Evolutionary conservation across 2,329 filamentous ascomycete species (phyloP), one percentile per base, ranked within the genome.

Genomic region (Colletotrichum horii): DNA sequence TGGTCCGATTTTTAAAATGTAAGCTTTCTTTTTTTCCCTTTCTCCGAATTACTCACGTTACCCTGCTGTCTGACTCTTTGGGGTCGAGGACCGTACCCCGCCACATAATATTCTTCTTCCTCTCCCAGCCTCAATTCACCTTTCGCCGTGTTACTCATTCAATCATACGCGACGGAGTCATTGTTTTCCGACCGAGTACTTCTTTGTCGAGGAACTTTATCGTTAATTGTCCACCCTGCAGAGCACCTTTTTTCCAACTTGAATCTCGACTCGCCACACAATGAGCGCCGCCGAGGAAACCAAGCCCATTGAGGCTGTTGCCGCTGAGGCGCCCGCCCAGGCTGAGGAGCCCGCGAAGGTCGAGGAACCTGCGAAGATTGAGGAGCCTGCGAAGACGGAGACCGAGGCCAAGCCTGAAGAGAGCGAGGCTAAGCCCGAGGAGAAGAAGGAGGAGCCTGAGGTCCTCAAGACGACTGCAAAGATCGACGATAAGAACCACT

Each of bases 391-490:
- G 32, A 76, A 80, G 34, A 79, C 28, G 24, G 79, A 81, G 76
- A 55, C 75, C 34, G 77, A 78, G 22, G 78, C 81, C 55, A 76
- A 80, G 78, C 65, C 76, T 66, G 80, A 79, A 67, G 73, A 79
- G 34, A 61, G 16, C 58, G 58, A 30, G 28, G 68, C 30, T 19
- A 79, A 80, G 66, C 48, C 79, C 15, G 79, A 83, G 38, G 78
- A 79, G 71, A 70, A 77, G 52, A 75, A 76, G 24, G 77, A 64
- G 34, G 74, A 48, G 43, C 43, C 43, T 48, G 43, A 83, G 65
- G 85, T 89, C 71, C 83, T 89, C 74, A 88, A 87, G 86, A 89
- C 84, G 71, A 87, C 83, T 38, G 85, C 83, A 77, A 81, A 82
- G 78, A 82, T 83, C 72, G 82, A 87, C 76, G 78, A 80, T 66